A percentile compares a stretch with the other conserved stretches of the same genome.
These are phyloP conservation scores for Fragaria iinumae DNA, from an alignment of 306 rosid genomes.

Conservation along the genomic window DNA sequence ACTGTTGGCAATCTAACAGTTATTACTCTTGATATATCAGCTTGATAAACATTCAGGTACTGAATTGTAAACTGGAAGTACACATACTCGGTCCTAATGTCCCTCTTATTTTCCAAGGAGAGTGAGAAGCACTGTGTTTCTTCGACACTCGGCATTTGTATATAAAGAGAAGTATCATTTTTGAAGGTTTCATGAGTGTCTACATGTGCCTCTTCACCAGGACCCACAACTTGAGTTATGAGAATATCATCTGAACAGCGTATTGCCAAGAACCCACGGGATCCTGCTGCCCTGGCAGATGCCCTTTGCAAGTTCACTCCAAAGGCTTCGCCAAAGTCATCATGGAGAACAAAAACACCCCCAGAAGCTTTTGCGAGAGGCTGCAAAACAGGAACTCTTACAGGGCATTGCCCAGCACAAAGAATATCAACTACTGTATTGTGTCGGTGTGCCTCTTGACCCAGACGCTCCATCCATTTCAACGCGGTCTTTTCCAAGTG, in stretches of 20 bases:
- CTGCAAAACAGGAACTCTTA: constrained; percentile 89
- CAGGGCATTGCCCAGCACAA: constrained; percentile 98
- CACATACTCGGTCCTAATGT: constrained; percentile 55
- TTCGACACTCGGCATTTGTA: constrained; percentile 88
- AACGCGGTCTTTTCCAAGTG: constrained; percentile 89
- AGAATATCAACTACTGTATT: constrained; percentile 78
- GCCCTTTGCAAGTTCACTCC: constrained; percentile 99
- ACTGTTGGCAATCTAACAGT: constrained; percentile 78
- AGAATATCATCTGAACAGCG: constrained; percentile 80
- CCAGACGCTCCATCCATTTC: constrained; percentile 92
- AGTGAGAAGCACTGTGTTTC: constrained; percentile 83
- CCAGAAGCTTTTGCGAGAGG: constrained; percentile 98
- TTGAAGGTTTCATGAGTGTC: constrained; percentile 78
- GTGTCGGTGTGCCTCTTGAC: constrained; percentile 77
- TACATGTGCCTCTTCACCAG: constrained; percentile 89
- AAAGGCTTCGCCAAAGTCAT: constrained; percentile 99
- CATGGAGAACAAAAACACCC: constrained; percentile 92
- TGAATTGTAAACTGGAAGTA: constrained; percentile 65
- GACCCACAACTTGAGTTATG: constrained; percentile 86
- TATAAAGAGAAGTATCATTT: constrained; percentile 69
- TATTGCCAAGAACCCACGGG: constrained; percentile 79
- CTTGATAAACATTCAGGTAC: constrained; percentile 61
- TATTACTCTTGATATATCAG: constrained; percentile 76
- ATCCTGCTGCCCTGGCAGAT: constrained; percentile 87
- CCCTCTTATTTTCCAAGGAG: constrained; percentile 83